phyloP scores from a whole-genome alignment of 306 rosid species.

The Cucurbita argyrosperma region DNA sequence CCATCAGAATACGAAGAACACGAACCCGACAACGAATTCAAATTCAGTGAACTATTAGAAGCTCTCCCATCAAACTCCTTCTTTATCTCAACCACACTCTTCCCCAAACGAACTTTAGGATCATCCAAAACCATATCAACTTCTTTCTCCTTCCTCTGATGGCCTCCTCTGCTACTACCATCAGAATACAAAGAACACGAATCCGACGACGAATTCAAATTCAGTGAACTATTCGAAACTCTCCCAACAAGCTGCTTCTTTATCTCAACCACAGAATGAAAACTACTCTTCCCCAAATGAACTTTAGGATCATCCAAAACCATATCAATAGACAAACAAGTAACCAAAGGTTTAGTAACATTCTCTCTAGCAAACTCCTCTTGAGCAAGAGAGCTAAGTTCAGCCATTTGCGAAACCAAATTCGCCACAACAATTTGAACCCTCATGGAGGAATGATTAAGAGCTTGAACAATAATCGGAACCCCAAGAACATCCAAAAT shows the following conservation, averaged over 20 bases:
- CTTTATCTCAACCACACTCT: slow-evolving; percentile 34
- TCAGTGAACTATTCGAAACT: neutral
- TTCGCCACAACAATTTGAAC: slow-evolving; percentile 53
- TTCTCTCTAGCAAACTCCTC: slow-evolving; percentile 72
- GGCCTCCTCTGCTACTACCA: too few relatives aligned
- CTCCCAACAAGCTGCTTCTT: slow-evolving; percentile 18
- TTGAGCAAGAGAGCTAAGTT: slow-evolving; percentile 23
- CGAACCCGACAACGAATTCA: slow-evolving; percentile 1
- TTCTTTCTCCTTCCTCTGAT: too few relatives aligned
- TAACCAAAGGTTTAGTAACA: slow-evolving; percentile 57
- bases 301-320: slow-evolving; percentile 39
- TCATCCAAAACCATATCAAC: slow-evolving; percentile 47
- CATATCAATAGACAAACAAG: slow-evolving; percentile 43
- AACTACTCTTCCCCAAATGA: slow-evolving; percentile 24
- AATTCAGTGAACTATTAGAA: neutral
- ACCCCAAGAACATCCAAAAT: slow-evolving; percentile 28
- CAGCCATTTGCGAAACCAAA: slow-evolving; percentile 59
- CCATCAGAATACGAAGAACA: slow-evolving; percentile 32
- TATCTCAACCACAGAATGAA: slow-evolving; percentile 49
- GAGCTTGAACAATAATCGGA: slow-evolving; percentile 48
- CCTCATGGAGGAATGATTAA: slow-evolving; percentile 36
- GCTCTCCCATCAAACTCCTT: slow-evolving; percentile 15
- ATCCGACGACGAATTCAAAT: neutral
- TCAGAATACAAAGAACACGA: too few relatives aligned
- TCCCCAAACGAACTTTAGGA: slow-evolving; percentile 26